A percentile compares a stretch with the other conserved stretches of the same genome.
These are phyloP conservation scores for Rutstroemia sp. DNA, from an alignment of 2,329 filamentous ascomycete species.

Conservation along the genomic window DNA sequence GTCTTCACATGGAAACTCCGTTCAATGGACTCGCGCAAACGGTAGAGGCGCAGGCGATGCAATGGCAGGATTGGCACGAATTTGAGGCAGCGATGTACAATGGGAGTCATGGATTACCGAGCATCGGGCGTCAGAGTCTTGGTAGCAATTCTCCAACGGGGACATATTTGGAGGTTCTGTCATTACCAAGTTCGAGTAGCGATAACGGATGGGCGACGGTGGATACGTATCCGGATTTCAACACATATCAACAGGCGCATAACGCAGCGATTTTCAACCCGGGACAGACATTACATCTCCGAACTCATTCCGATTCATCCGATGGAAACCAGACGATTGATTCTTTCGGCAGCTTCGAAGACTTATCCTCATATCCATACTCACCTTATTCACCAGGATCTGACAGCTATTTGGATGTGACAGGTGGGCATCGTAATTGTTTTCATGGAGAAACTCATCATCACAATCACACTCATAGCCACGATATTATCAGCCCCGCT, in stretches of 20 bases:
- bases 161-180: constrained; percentile 79
- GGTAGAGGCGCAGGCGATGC: constrained; percentile 50
- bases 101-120: constrained; percentile 38
- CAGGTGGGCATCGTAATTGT: constrained; percentile 49
- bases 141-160: constrained; percentile 65
- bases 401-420: constrained; percentile 60
- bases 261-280: constrained; percentile 76
- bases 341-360: constrained; percentile 70
- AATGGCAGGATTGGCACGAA: constrained; percentile 72
- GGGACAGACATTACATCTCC: constrained; percentile 79
- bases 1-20: constrained; percentile 52
- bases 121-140: constrained; percentile 40
- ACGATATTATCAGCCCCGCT: constrained; percentile 58
- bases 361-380: constrained; percentile 56
- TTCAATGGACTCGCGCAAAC: constrained; percentile 53
- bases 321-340: constrained; percentile 53
- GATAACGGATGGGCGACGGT: constrained; percentile 85
- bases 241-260: constrained; percentile 54
- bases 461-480: constrained; percentile 37
- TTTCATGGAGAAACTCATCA: constrained; percentile 48
- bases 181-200: constrained; percentile 69
- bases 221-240: constrained; percentile 66
- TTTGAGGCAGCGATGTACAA: constrained; percentile 62
- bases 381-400: constrained; percentile 79
- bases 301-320: constrained; percentile 78